Evolutionary conservation across 352 stramenopile genomes (phyloP).

Genomic region (Hyaloperonospora brassicae): DNA sequence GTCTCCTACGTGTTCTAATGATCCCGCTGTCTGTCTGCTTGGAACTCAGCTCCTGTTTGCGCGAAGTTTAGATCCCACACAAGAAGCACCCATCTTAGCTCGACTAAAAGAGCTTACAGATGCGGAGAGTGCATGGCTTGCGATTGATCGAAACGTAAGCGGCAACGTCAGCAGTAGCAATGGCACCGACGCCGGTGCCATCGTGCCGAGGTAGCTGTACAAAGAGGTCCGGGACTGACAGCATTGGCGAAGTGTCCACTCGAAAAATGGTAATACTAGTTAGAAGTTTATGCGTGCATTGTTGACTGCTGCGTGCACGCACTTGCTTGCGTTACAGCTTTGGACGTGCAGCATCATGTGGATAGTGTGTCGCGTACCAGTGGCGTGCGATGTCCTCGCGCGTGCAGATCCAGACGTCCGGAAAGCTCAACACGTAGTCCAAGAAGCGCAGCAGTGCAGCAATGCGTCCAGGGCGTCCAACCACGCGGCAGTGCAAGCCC

Average conservation of each 20-base stretch:
- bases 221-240: slow-evolving; percentile 10
- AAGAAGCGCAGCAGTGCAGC: slow-evolving; percentile 89
- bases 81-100: slow-evolving; percentile 52
- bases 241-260: slow-evolving; percentile 17
- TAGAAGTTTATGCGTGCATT: slow-evolving; percentile 15
- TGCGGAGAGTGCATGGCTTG: slow-evolving; percentile 59
- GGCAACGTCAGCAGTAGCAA: slow-evolving; percentile 19
- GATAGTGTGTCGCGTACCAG: slow-evolving; percentile 89
- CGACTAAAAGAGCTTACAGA: slow-evolving; percentile 64
- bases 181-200: slow-evolving; percentile 21
- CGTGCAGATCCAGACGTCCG: slow-evolving; percentile 91
- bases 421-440: slow-evolving; percentile 87
- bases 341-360: slow-evolving; percentile 19
- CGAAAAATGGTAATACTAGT: slow-evolving; percentile 25
- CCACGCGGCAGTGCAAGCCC: slow-evolving; percentile 89
- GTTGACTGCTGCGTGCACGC: background rate
- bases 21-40: slow-evolving; percentile 11
- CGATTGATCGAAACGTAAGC: slow-evolving; percentile 43
- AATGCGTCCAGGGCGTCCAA: slow-evolving; percentile 84
- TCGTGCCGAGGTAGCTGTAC: slow-evolving; percentile 34
- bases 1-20: background rate
- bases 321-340: slow-evolving; percentile 35
- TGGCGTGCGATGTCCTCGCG: slow-evolving; percentile 91
- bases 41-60: slow-evolving; percentile 54
- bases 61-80: slow-evolving; percentile 61